phyloP scores from a whole-genome alignment of 192 early-diverging fungal species.

The Coemansia brasiliensis region DNA sequence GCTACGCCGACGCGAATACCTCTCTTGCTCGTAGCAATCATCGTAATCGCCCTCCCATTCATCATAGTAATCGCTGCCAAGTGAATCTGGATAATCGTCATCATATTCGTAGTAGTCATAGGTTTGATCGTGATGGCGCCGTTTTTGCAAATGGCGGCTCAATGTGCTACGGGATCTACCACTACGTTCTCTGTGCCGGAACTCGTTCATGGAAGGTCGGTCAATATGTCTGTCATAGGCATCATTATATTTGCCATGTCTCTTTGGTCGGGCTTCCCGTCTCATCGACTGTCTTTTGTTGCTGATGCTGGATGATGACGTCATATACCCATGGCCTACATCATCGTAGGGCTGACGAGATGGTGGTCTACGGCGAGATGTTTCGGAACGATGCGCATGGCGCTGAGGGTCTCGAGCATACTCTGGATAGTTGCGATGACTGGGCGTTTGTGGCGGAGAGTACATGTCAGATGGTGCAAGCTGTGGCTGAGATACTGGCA shows the following conservation, averaged over 20 bases:
- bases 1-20: neutral
- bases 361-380: neutral
- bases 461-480: conserved; percentile 4
- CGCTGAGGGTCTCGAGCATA: conserved; percentile 1
- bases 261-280: conserved; percentile 8
- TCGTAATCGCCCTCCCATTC: conserved; percentile 26
- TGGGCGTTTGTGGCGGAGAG: conserved; percentile 6
- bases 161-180: conserved; percentile 10
- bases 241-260: conserved; percentile 16
- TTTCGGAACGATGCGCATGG: conserved; percentile 5
- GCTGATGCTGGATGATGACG: conserved; percentile 21
- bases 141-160: conserved; percentile 12
- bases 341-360: conserved; percentile 22
- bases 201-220: conserved; percentile 12
- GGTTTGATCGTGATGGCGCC: conserved; percentile 10
- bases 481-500: conserved; percentile 8
- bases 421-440: conserved; percentile 9
- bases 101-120: conserved; percentile 39
- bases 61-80: conserved; percentile 32
- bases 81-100: conserved; percentile 31
- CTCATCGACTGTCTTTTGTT: conserved; percentile 1
- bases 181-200: conserved; percentile 20
- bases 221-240: conserved; percentile 25
- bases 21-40: conserved; percentile 7
- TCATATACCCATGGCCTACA: conserved; percentile 9